phyloP scores from a whole-genome alignment of 179 eudicot species.

The Carnegiea gigantea region DNA sequence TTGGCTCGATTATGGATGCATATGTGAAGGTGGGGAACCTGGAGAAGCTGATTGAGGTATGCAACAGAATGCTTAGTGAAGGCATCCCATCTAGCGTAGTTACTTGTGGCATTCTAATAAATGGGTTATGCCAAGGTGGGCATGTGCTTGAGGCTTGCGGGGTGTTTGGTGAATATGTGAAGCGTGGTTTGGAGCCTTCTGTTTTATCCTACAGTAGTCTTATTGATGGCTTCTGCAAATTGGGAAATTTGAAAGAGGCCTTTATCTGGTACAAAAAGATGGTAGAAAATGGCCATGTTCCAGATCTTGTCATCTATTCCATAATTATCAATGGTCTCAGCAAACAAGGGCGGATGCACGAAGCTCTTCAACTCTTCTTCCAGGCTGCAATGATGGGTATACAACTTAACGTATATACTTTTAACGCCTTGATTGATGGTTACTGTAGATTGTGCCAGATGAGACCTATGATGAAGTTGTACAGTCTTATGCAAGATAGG shows the following conservation, averaged over 20 bases:
- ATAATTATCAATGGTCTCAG: constrained; percentile 57
- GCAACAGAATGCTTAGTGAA: constrained; percentile 42
- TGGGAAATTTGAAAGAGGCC: constrained; percentile 45
- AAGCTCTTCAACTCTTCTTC: constrained; percentile 55
- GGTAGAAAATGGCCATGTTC: constrained; percentile 39
- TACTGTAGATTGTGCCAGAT: constrained; percentile 46
- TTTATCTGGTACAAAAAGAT: constrained; percentile 42
- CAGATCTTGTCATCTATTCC: constrained; percentile 45
- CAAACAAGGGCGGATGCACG: constrained; percentile 45
- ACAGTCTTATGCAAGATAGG: constrained; percentile 33
- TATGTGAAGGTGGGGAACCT: constrained; percentile 47
- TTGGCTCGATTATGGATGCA: constrained; percentile 56
- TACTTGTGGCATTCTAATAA: constrained; percentile 54
- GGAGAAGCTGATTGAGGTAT: constrained; percentile 42
- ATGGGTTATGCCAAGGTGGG: constrained; percentile 52
- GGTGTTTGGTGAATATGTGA: constrained; percentile 45
- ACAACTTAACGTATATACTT: constrained; percentile 39
- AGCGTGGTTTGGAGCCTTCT: constrained; percentile 57
- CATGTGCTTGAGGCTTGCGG: constrained; percentile 53
- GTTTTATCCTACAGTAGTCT: constrained; percentile 44
- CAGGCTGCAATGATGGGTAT: constrained; percentile 42
- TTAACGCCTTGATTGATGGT: constrained; percentile 59
- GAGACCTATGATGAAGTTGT: constrained; percentile 43
- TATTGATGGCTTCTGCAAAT: constrained; percentile 62
- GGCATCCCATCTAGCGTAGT: constrained; percentile 43